Conservation (phyloP, 2,329 filamentous ascomycete species). For the Colletotrichum sublineola region DNA sequence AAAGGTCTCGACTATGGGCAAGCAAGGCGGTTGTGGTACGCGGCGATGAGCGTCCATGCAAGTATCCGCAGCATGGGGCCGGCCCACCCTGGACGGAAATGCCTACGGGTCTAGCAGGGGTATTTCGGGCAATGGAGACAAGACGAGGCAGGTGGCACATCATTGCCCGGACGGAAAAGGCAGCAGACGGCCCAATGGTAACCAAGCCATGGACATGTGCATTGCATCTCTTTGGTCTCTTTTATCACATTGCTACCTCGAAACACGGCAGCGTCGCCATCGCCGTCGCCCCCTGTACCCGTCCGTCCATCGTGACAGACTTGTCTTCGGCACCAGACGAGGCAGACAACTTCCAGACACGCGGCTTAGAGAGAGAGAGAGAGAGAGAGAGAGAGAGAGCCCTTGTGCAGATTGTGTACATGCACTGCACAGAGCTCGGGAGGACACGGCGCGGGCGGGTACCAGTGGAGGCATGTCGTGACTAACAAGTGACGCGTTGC, state of each 20-base stretch:
- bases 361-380: too few species aligned
- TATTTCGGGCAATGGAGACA: constrained; percentile 22
- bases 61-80: constrained; percentile 8
- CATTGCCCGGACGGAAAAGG: constrained; percentile 21
- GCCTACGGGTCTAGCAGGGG: constrained; percentile 28
- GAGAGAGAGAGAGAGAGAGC: background rate
- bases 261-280: background rate
- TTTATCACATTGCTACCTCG: background rate
- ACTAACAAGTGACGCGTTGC: constrained; percentile 40
- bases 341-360: background rate
- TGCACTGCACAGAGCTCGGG: background rate
- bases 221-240: constrained; percentile 9
- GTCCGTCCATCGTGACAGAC: background rate
- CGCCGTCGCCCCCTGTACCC: background rate
- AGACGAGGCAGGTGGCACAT: constrained; percentile 33
- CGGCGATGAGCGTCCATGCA: background rate
- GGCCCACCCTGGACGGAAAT: constrained; percentile 30
- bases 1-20: background rate
- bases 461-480: constrained; percentile 29
- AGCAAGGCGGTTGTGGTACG: background rate
- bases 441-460: constrained; percentile 7
- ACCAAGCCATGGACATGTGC: constrained; percentile 16
- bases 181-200: constrained; percentile 6
- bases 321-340: background rate
- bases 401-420: background rate